Evolutionary conservation across 139 green algal species (phyloP).

Genomic region (Trebouxia sp.): DNA sequence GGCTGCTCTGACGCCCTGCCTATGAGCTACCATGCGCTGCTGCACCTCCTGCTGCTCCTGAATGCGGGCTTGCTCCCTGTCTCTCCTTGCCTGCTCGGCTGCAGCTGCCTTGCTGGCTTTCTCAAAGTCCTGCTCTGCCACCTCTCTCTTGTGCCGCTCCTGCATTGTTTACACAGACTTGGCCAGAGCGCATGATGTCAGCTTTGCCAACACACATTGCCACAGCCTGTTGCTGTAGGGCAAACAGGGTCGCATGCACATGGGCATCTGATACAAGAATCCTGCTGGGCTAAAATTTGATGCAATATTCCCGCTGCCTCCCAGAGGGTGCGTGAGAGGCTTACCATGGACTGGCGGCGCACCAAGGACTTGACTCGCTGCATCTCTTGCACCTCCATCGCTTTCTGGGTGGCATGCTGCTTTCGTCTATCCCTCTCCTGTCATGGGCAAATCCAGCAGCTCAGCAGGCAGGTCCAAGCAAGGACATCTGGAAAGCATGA

Average conservation of each 20-base stretch:
- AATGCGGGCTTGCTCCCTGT: neutral
- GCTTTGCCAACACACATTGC: too few relatives aligned
- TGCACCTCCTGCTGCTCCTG: constrained; percentile 8
- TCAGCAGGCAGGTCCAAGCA: too few relatives aligned
- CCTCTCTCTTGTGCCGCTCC: constrained; percentile 1
- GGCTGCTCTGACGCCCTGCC: constrained; percentile 1
- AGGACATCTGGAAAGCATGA: too few relatives aligned
- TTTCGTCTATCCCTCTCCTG: neutral
- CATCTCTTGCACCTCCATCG: neutral
- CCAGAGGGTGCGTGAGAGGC: neutral
- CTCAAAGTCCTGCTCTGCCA: constrained; percentile 16
- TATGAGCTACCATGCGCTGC: constrained; percentile 14
- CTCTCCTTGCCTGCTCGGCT: constrained; percentile 12
- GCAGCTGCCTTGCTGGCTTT: constrained; percentile 25
- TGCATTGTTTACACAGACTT: neutral
- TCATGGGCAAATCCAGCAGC: too few relatives aligned
- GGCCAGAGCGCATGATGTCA: too few relatives aligned
- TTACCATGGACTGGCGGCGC: constrained; percentile 4
- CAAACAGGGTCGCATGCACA: too few relatives aligned
- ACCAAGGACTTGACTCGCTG: neutral
- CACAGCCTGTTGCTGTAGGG: neutral
- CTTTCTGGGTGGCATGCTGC: constrained; percentile 11
- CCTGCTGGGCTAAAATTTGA: too few relatives aligned
- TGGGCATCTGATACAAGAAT: too few relatives aligned
- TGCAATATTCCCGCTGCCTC: too few relatives aligned